phyloP scores from a whole-genome alignment of 2,329 filamentous ascomycete species.

The Lecanosticta acicola region DNA sequence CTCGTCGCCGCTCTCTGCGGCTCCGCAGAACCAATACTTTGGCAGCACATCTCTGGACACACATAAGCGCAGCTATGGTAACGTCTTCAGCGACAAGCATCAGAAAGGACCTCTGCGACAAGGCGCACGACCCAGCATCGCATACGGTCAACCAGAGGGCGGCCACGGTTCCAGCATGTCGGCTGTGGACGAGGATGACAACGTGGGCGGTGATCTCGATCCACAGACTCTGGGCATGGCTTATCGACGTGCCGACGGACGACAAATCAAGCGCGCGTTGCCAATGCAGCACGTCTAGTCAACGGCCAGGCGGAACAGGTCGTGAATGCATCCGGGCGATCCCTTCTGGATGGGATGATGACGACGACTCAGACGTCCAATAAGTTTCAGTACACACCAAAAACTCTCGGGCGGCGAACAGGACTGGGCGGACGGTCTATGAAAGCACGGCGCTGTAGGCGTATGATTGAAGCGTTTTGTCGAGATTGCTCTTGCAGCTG shows the following conservation, averaged over 20 bases:
- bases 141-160: slow-evolving; percentile 9
- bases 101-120: slow-evolving; percentile 40
- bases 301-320: background rate
- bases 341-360: too few relatives aligned
- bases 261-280: slow-evolving; percentile 26
- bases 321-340: too few relatives aligned
- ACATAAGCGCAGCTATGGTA: slow-evolving; percentile 43
- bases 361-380: too few relatives aligned
- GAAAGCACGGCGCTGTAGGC: slow-evolving; percentile 21
- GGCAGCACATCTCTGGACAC: slow-evolving; percentile 24
- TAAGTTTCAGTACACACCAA: slow-evolving; percentile 3
- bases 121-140: slow-evolving; percentile 39
- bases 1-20: slow-evolving; percentile 41
- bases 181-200: slow-evolving; percentile 31
- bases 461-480: slow-evolving; percentile 14
- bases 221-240: slow-evolving; percentile 36
- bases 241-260: slow-evolving; percentile 44
- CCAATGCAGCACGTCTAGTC: slow-evolving; percentile 14
- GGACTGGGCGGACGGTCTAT: slow-evolving; percentile 8
- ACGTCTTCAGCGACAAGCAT: slow-evolving; percentile 39
- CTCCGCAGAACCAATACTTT: slow-evolving; percentile 27
- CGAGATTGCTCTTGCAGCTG: too few relatives aligned
- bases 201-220: slow-evolving; percentile 23
- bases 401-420: slow-evolving; percentile 3
- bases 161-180: slow-evolving; percentile 8